Percentiles rank a stretch among this genome's conserved stretches.
Evolutionary conservation across 495 filamentous ascomycete genomes (phyloP).

Genomic region (Podospora australis): DNA sequence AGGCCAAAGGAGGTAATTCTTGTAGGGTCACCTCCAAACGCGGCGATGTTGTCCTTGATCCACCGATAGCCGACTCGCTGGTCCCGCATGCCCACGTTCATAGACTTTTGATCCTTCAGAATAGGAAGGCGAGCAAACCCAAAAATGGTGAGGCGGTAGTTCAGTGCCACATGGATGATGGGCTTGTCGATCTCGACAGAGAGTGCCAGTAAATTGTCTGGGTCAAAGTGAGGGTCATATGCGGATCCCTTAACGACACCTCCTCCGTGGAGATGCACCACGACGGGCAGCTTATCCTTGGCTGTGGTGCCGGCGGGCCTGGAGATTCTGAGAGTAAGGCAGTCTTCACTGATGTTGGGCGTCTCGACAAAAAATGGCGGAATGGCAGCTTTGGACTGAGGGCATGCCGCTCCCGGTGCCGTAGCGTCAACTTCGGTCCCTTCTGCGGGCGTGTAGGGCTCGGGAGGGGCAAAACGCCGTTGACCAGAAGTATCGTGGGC

Average conservation of each 20-base stretch:
- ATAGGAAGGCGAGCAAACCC: constrained; percentile 17
- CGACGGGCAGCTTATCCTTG: constrained; percentile 34
- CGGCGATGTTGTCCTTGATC: constrained; percentile 39
- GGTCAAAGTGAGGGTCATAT: constrained; percentile 30
- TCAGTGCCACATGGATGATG: constrained; percentile 26
- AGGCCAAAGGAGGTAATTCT: constrained; percentile 25
- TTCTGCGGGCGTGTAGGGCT: constrained; percentile 17
- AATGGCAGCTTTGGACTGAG: constrained; percentile 26
- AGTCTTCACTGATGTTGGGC: constrained; percentile 32
- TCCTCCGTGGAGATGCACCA: constrained; percentile 37
- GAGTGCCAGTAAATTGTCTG: constrained; percentile 30
- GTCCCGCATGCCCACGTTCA: constrained; percentile 29
- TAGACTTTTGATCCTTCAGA: constrained; percentile 15
- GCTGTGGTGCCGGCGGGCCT: constrained; percentile 22
- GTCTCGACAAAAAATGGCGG: constrained; percentile 34
- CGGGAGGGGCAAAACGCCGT: constrained; percentile 34
- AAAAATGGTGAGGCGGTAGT: constrained; percentile 25
- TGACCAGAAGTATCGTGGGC: constrained; percentile 31
- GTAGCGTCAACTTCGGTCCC: constrained; percentile 32
- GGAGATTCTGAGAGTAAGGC: constrained; percentile 37
- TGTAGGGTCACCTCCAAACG: constrained; percentile 15
- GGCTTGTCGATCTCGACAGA: constrained; percentile 32
- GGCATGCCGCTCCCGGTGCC: constrained; percentile 32
- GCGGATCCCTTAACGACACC: constrained; percentile 33
- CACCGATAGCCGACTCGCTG: constrained; percentile 22